phyloP scores from a whole-genome alignment of 805 yeast genomes.

The Cyberlindnera maritima region DNA sequence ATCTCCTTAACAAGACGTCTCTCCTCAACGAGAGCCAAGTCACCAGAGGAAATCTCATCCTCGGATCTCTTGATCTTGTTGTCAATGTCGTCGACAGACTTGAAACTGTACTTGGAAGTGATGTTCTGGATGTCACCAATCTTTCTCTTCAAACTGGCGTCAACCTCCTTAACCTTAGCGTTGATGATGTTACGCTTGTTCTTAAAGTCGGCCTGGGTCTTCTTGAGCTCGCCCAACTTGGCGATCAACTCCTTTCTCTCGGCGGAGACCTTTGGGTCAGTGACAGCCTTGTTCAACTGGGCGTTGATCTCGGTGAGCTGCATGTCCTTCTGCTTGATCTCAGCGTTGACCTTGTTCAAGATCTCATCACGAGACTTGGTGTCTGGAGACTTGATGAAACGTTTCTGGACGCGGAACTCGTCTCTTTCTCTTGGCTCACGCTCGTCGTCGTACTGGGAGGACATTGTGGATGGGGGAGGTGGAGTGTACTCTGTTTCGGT shows the following conservation, averaged over 20 bases:
- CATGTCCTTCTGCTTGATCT: constrained; percentile 61
- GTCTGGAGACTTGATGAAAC: constrained; percentile 73
- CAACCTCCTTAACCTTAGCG: constrained; percentile 71
- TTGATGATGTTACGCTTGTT: constrained; percentile 42
- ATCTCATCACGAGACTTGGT: constrained; percentile 58
- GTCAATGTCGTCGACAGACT: constrained; percentile 66
- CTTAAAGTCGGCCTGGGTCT: constrained; percentile 46
- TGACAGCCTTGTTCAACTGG: constrained; percentile 52
- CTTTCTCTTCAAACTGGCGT: constrained; percentile 69
- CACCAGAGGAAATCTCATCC: constrained; percentile 71
- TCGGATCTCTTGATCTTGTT: constrained; percentile 65
- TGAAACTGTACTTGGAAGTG: constrained; percentile 69
- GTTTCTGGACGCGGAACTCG: constrained; percentile 27
- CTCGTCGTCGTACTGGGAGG: constrained; percentile 12
- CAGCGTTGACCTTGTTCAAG: constrained; percentile 51
- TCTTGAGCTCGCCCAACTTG: constrained; percentile 44
- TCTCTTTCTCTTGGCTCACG: constrained; percentile 11
- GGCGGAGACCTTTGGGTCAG: constrained; percentile 45
- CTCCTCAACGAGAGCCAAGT: constrained; percentile 86
- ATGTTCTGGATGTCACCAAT: constrained; percentile 69
- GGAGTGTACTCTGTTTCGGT: neutral
- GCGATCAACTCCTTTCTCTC: constrained; percentile 53
- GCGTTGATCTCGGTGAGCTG: constrained; percentile 49
- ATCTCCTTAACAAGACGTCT: constrained; percentile 82
- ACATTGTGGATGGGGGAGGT: constrained; percentile 14